Percentiles rank a stretch among this genome's conserved stretches.
These are phyloP conservation scores for Hawksworthiomyces lignivorus DNA, from an alignment of 2,329 filamentous ascomycete species.

Conservation along the genomic window DNA sequence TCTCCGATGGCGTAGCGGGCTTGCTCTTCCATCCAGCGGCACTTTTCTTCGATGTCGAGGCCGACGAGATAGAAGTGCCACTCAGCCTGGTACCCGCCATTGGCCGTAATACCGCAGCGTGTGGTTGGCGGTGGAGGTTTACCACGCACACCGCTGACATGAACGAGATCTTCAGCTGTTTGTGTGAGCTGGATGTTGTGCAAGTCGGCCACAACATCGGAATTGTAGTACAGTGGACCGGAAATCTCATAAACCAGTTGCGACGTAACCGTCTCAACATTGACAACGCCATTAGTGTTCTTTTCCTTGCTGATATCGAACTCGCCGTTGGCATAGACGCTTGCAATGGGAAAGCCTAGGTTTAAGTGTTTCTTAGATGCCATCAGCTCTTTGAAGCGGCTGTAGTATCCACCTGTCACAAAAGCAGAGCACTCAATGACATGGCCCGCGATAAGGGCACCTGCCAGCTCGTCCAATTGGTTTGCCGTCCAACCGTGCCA, in stretches of 20 bases:
- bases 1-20: constrained; percentile 17
- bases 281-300: constrained; percentile 18
- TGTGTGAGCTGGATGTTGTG: constrained; percentile 36
- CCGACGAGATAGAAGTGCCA: constrained; percentile 8
- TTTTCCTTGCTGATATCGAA: constrained; percentile 17
- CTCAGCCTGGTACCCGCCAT: constrained; percentile 18
- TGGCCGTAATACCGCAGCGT: constrained; percentile 28
- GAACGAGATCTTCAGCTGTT: constrained; percentile 21
- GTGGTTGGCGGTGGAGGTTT: constrained; percentile 29
- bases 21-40: constrained; percentile 12
- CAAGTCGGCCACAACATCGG: constrained; percentile 27
- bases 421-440: constrained; percentile 20
- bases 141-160: constrained; percentile 23
- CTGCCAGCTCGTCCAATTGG: constrained; percentile 16
- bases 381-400: constrained; percentile 21
- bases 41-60: constrained; percentile 10
- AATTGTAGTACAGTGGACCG: constrained; percentile 29
- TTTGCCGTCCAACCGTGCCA: constrained; percentile 16
- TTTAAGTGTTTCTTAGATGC: constrained; percentile 8
- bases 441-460: constrained; percentile 18
- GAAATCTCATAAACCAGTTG: constrained; percentile 30
- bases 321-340: constrained; percentile 9
- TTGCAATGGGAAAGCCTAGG: constrained; percentile 19
- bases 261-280: constrained; percentile 11
- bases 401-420: constrained; percentile 22